Evolutionary conservation across 2,329 filamentous ascomycete species (phyloP), one percentile per base, ranked within the genome.

Genomic region (Davidsoniella neocaledoniae): DNA sequence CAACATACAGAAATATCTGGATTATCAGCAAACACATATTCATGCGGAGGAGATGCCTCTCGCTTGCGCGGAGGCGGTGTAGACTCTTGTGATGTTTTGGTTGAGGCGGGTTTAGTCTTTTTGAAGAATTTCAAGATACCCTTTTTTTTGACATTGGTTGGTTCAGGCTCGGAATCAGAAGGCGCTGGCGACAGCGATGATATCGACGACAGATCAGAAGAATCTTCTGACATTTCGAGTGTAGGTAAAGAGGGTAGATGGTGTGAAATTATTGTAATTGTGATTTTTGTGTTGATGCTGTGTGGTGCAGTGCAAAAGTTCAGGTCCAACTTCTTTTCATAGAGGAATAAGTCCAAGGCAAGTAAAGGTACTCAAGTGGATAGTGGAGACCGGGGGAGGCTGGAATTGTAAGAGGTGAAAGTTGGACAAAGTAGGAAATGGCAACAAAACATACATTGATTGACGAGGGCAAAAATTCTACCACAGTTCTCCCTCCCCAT

Each of bases 1-100:
- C 38, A 53, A 85, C 88, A 67, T 74, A 95, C 88, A 58, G 90
- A 83, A 68, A 96, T 88, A 61, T 91, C 83, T 55, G 83, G 76
- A 64, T 94, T 94, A 63, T 96, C 90, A 54, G 86, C 86, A 51
- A 95, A 71, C 25, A 86, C 81, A 65, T 83, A 85, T 71, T 94
- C 86, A 64, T 95, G 90, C 7, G 86, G 81, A 57, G 90, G 90
- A 56, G 88, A 95, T 17, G 86, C 81, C 52, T 83, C 80, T 62
- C 90, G 75, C 71, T 91, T 93, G 60, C 77, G 78, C 59, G 79
- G 72, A 52, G 79, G 79, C 55, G 81, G 79, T 57, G 79, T 76
- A 49, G 71, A 66, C 59, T 77, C 72, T 65, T 73, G 74, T 59
- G 72, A 66, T 54, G 72, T 40, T 51, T 48, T 50, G 23, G 14